A percentile compares a stretch with the other conserved stretches of the same genome.
phyloP scores from a whole-genome alignment of 495 filamentous ascomycete genomes.

The Sordaria brevicollis region DNA sequence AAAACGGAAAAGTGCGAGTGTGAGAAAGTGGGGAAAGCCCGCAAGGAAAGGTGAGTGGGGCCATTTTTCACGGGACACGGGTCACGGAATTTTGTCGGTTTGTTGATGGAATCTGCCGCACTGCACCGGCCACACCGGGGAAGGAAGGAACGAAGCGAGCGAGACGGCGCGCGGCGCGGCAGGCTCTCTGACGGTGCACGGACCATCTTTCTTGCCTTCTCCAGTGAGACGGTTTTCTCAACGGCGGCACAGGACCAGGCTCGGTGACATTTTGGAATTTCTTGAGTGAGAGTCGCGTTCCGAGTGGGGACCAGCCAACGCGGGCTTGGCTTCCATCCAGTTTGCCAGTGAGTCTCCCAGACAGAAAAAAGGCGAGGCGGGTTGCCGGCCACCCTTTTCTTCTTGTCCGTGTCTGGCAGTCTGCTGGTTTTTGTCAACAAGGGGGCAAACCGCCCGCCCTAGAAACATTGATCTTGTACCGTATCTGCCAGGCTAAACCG shows the following conservation, averaged over 20 bases:
- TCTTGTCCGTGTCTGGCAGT: no score
- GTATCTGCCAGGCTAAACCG: slow-evolving; percentile 19
- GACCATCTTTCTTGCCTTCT: background rate
- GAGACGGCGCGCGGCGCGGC: no score
- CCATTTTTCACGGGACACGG: background rate
- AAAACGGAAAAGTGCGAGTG: background rate
- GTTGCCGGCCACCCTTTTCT: background rate
- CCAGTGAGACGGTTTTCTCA: no score
- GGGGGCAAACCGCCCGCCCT: slow-evolving; percentile 6
- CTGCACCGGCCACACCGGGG: slow-evolving; percentile 17
- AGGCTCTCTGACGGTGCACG: background rate
- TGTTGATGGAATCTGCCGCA: slow-evolving; percentile 1
- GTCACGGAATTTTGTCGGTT: background rate
- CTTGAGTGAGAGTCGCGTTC: background rate
- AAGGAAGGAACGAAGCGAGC: slow-evolving; percentile 4
- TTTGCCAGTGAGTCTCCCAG: no score
- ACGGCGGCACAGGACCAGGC: slow-evolving; percentile 8
- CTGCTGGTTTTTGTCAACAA: slow-evolving; percentile 4
- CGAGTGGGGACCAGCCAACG: slow-evolving; percentile 8
- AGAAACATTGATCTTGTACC: background rate
- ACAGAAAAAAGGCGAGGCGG: slow-evolving; percentile 2
- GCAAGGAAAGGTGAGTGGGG: background rate
- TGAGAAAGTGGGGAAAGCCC: background rate
- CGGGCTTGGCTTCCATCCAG: slow-evolving; percentile 4
- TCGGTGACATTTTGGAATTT: background rate